These are phyloP conservation scores for Naganishia kalamii DNA, from an alignment of 768 basidiomycete species.

Conservation along the genomic window DNA sequence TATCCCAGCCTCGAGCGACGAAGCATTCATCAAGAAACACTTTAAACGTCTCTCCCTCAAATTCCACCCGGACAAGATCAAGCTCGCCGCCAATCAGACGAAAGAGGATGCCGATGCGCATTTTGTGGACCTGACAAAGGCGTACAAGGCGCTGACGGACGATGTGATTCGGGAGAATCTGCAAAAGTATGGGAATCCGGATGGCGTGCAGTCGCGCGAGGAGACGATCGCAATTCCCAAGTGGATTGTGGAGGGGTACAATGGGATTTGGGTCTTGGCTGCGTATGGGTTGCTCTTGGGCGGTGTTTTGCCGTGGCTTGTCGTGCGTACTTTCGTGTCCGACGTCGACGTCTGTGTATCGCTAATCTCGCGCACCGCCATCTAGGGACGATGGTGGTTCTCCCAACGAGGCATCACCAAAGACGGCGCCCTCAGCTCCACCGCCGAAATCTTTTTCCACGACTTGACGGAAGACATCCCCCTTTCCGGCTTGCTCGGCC, in stretches of 20 bases:
- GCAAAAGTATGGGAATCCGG: constrained; percentile 84
- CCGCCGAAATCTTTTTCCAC: constrained; percentile 84
- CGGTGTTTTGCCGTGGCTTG: constrained; percentile 72
- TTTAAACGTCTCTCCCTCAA: constrained; percentile 84
- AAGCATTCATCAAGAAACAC: constrained; percentile 91
- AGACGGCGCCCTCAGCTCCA: constrained; percentile 74
- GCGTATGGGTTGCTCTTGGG: constrained; percentile 84
- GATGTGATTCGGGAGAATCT: constrained; percentile 84
- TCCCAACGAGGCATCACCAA: constrained; percentile 81
- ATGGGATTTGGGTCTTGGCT: constrained; percentile 84
- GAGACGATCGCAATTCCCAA: constrained; percentile 91
- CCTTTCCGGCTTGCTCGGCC: constrained; percentile 64
- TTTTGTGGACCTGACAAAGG: constrained; percentile 92
- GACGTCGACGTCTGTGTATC: neutral
- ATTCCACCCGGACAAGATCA: constrained; percentile 96
- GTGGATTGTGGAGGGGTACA: constrained; percentile 87
- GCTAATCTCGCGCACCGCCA: neutral
- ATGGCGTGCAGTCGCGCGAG: constrained; percentile 87
- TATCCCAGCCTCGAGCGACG: constrained; percentile 57
- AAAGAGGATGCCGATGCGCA: constrained; percentile 74
- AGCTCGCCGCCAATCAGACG: constrained; percentile 71
- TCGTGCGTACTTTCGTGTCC: constrained; percentile 51
- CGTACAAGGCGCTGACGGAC: constrained; percentile 95
- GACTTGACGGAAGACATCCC: constrained; percentile 70
- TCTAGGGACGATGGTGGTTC: constrained; percentile 92